Evolutionary conservation across 345 rosid genomes (phyloP), one percentile per base, ranked within the genome.

Genomic region (Arabidopsis suecica): DNA sequence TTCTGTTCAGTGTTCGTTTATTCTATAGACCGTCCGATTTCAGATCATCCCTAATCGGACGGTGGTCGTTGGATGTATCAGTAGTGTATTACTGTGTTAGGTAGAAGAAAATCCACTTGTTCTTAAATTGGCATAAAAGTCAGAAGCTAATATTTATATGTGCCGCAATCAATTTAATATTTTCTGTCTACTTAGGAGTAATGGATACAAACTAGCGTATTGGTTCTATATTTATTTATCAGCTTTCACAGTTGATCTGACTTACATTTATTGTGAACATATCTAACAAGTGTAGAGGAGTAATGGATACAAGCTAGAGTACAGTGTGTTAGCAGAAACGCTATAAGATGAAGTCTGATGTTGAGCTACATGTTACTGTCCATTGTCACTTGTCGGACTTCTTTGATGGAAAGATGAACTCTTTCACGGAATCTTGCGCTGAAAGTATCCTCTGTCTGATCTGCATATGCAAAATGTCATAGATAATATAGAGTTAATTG

Each of bases 361-460:
- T 13, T 67, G 9, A 44, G 56, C 58, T 6, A 45, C 57, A 44
- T 64, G 14, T 38, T 36, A 36, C 8, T 54, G 45, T 4, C 1
- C 38, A 7, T 30, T 41, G 65, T 41, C 49, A 55, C 45, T 37
- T 51, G 34, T 69, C 30, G 48, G 80, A 73, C 40, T 67, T 72
- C 61, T 82, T 84, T 13, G 91, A 79, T 74, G 91, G 95, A 48
- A 86, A 76, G 71, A 93, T 41, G 33, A 80, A 86, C 36, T 82
- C 90, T 69, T 88, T 91, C 23, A 81, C 78, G 6, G 87, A 88
- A 53, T 69, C 84, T 81, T 88, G 84, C 0, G 80, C 96, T 28
- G 89, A 86, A 49, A 71, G 47, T 74, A 93, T 88, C 25, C 81
- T 85, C 73, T 74, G 81, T 78, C 86, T 91, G 60, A 93, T 75